phyloP scores from a whole-genome alignment of 306 rosid species.

The Amphicarpaea edgeworthii region DNA sequence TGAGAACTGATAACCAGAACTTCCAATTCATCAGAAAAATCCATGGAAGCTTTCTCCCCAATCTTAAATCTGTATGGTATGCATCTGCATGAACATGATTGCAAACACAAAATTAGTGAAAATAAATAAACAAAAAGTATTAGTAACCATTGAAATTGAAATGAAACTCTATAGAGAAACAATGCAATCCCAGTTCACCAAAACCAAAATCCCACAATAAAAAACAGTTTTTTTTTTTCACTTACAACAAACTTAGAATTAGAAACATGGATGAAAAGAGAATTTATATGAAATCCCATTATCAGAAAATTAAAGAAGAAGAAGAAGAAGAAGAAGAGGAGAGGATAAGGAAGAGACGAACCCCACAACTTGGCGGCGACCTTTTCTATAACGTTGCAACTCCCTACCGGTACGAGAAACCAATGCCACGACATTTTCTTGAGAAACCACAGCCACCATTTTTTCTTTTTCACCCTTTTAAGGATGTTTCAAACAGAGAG shows the following conservation, averaged over 20 bases:
- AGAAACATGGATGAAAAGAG: not conserved
- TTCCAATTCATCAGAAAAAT: constrained; percentile 63
- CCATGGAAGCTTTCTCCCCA: constrained; percentile 45
- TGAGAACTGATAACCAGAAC: constrained; percentile 88
- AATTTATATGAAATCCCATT: not conserved
- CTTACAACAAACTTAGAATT: not conserved
- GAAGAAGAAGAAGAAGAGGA: not conserved
- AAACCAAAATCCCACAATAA: constrained; percentile 10
- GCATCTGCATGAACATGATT: constrained; percentile 72
- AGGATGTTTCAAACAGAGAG: not conserved
- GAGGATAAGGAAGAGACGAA: constrained; percentile 51
- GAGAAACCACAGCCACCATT: constrained; percentile 76
- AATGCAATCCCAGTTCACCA: constrained; percentile 25
- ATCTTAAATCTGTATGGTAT: constrained; percentile 82
- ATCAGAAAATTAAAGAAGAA: not conserved
- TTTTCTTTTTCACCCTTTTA: not conserved
- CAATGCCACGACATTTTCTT: constrained; percentile 72
- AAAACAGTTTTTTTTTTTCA: not conserved
- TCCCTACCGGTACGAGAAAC: constrained; percentile 94
- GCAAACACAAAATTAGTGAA: not conserved
- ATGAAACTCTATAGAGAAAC: constrained; percentile 16
- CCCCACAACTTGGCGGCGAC: constrained; percentile 99
- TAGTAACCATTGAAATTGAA: constrained; percentile 10
- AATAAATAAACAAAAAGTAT: not conserved
- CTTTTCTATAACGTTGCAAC: constrained; percentile 83